Conservation (phyloP, 208 protist species). For the Wallacemonas rigidus region DNA sequence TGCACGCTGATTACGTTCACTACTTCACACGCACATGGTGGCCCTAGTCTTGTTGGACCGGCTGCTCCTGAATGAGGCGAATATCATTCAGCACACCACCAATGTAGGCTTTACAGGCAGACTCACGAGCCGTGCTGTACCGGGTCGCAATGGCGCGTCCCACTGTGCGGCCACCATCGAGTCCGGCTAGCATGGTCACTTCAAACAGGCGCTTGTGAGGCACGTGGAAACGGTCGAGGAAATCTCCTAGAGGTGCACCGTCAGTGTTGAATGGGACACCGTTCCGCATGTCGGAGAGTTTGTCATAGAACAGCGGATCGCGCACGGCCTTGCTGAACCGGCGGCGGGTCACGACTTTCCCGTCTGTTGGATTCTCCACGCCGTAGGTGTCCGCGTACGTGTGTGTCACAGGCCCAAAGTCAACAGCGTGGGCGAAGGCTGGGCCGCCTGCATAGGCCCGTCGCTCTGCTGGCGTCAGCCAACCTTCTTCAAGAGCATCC, state of each 20-base stretch:
- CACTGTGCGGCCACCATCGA: slow-evolving; percentile 35
- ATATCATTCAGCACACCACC: slow-evolving; percentile 62
- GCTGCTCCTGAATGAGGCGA: slow-evolving; percentile 15
- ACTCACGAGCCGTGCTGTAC: slow-evolving; percentile 73
- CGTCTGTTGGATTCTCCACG: slow-evolving; percentile 52
- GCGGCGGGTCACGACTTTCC: slow-evolving; percentile 44
- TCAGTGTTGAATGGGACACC: slow-evolving; percentile 74
- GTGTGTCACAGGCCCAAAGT: slow-evolving; percentile 34
- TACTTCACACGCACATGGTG: too few relatives aligned
- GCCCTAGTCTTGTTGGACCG: neutral
- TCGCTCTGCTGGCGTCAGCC: slow-evolving; percentile 53
- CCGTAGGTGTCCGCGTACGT: slow-evolving; percentile 74
- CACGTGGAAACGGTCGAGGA: slow-evolving; percentile 51
- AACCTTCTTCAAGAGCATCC: slow-evolving; percentile 39
- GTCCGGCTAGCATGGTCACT: slow-evolving; percentile 59
- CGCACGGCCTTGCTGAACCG: slow-evolving; percentile 70
- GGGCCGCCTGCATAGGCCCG: slow-evolving; percentile 45
- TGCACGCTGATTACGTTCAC: too few relatives aligned
- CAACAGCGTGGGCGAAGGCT: slow-evolving; percentile 50
- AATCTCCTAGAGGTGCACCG: slow-evolving; percentile 44
- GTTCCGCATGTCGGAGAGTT: slow-evolving; percentile 68
- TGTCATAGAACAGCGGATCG: slow-evolving; percentile 84
- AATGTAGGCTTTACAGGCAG: slow-evolving; percentile 65
- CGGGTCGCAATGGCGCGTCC: slow-evolving; percentile 57
- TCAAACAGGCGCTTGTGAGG: slow-evolving; percentile 75